Conservation (phyloP, 805 yeast species). For the Suhomyces faveliae region DNA sequence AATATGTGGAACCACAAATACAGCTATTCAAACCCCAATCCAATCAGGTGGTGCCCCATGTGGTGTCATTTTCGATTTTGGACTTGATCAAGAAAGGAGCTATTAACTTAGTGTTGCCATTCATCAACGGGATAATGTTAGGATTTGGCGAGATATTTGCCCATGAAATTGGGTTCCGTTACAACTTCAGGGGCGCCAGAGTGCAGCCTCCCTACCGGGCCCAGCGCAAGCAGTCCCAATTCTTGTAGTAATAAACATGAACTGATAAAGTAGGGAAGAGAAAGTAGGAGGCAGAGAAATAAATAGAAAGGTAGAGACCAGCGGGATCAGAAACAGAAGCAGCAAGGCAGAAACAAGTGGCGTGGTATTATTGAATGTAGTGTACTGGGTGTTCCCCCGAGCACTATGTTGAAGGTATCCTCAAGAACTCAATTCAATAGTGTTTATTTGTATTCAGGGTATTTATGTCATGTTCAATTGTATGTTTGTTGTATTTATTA, state of each 20-base stretch:
- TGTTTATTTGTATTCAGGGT: no score
- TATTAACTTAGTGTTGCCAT: slow-evolving; percentile 79
- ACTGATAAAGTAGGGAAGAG: background rate
- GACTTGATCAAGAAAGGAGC: slow-evolving; percentile 50
- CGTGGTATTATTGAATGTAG: no score
- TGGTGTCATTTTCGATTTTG: slow-evolving; percentile 29
- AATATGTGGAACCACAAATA: background rate
- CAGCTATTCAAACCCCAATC: background rate
- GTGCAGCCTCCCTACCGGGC: slow-evolving; percentile 44
- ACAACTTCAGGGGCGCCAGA: slow-evolving; percentile 72
- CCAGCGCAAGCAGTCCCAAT: slow-evolving; percentile 16
- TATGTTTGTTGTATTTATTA: no score
- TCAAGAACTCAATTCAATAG: no score
- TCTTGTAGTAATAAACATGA: slow-evolving; percentile 1
- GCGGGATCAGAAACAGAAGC: no score
- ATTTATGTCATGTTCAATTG: no score
- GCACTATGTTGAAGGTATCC: no score
- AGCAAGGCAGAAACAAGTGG: no score
- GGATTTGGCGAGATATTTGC: slow-evolving; percentile 96
- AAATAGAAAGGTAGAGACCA: no score
- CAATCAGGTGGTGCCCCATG: background rate
- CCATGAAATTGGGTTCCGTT: slow-evolving; percentile 82
- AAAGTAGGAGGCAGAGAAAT: background rate
- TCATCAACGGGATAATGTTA: slow-evolving; percentile 89
- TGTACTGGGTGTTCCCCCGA: no score